Evolutionary conservation across 2,329 filamentous ascomycete genomes (phyloP).

Genomic region (Diaporthe capsici): DNA sequence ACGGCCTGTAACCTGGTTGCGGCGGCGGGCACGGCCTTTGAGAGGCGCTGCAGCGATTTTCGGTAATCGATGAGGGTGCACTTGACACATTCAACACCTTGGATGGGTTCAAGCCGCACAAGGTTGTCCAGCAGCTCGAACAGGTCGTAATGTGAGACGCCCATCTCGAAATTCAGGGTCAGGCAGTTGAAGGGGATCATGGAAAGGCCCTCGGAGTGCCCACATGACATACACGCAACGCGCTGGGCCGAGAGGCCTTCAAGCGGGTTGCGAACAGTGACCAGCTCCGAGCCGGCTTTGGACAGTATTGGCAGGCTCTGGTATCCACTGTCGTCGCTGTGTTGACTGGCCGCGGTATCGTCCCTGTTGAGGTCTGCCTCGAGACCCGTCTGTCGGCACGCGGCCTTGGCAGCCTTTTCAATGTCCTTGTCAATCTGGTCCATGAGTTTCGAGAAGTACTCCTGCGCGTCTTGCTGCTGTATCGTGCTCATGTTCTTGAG

Average conservation of each 20-base stretch:
- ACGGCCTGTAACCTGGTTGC: slow-evolving; percentile 74
- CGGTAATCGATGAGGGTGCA: slow-evolving; percentile 81
- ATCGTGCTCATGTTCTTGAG: slow-evolving; percentile 95
- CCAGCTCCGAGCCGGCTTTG: slow-evolving; percentile 54
- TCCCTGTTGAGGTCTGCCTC: slow-evolving; percentile 57
- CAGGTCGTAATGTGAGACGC: slow-evolving; percentile 75
- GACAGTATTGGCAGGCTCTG: slow-evolving; percentile 60
- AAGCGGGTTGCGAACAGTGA: slow-evolving; percentile 77
- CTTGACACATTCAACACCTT: slow-evolving; percentile 91
- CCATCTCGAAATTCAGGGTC: slow-evolving; percentile 83
- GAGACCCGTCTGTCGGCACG: slow-evolving; percentile 55
- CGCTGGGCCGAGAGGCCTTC: slow-evolving; percentile 91
- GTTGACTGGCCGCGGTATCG: slow-evolving; percentile 61
- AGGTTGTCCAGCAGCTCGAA: slow-evolving; percentile 87
- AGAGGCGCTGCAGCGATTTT: slow-evolving; percentile 62
- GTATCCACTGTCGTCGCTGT: slow-evolving; percentile 71
- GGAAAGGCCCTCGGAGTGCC: slow-evolving; percentile 88
- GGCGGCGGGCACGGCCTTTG: slow-evolving; percentile 66
- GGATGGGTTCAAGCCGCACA: slow-evolving; percentile 86
- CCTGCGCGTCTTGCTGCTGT: slow-evolving; percentile 97
- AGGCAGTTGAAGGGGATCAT: slow-evolving; percentile 96
- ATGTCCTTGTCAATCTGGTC: slow-evolving; percentile 88
- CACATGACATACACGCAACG: slow-evolving; percentile 88
- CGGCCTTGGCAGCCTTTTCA: slow-evolving; percentile 59
- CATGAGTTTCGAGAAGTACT: slow-evolving; percentile 93